phyloP scores from a whole-genome alignment of 139 green algal genomes.

The Pleodorina starrii region DNA sequence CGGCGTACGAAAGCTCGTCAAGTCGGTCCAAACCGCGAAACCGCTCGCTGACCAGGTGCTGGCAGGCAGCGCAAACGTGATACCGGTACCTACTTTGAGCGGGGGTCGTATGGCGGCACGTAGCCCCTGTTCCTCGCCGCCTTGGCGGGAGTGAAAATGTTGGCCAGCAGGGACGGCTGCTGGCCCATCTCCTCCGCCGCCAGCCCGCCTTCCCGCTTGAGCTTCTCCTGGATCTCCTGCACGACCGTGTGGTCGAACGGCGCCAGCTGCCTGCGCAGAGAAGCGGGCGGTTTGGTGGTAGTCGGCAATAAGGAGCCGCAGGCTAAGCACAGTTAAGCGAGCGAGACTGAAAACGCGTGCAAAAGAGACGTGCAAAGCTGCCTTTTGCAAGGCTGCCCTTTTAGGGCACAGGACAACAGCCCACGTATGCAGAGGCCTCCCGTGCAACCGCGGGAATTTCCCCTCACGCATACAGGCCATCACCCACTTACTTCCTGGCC shows the following conservation, averaged over 20 bases:
- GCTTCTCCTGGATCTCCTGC: slow-evolving; percentile 66
- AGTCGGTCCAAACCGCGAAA: too few species aligned
- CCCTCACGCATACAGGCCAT: too few species aligned
- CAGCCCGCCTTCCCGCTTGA: not conserved
- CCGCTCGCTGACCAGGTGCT: too few species aligned
- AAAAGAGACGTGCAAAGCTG: too few species aligned
- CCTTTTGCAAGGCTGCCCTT: too few species aligned
- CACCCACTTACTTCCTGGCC: slow-evolving; percentile 18
- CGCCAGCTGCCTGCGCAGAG: slow-evolving; percentile 60
- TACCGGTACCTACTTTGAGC: slow-evolving; percentile 37
- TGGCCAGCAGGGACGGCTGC: not conserved
- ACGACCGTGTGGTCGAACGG: slow-evolving; percentile 69
- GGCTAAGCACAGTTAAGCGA: too few species aligned
- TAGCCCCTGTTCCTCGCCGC: slow-evolving; percentile 51
- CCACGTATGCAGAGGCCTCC: too few species aligned
- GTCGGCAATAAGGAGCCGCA: not conserved
- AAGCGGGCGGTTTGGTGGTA: not conserved
- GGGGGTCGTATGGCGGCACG: slow-evolving; percentile 69
- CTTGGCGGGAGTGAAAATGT: not conserved
- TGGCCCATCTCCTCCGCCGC: not conserved
- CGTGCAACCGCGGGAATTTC: too few species aligned
- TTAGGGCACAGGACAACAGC: too few species aligned
- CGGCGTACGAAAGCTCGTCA: too few species aligned
- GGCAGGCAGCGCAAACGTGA: too few species aligned
- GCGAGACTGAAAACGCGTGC: too few species aligned